Base-by-base conservation (phyloP, 805 yeast genomes). In the Lipomyces mesembrius region DNA sequence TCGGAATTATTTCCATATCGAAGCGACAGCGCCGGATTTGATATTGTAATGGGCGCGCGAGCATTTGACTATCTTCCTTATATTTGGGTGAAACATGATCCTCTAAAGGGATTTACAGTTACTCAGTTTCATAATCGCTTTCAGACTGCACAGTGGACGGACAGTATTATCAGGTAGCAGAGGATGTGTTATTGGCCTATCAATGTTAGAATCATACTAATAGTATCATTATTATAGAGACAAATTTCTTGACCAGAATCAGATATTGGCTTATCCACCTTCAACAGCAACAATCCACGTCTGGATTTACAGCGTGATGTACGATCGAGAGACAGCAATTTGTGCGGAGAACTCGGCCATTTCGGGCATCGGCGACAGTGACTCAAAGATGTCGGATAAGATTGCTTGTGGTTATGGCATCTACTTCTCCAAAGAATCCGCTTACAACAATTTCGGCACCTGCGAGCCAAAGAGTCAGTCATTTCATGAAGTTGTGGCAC, bases 1-100 rank as follows among this genome's bases (percentile, higher is more conserved):
- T 63, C 61, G 3, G 68, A 60, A 39, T 27, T 65, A 20, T 43
- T 64, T 61, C 68, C 69, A n/a, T 63, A 55, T 6, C 46, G 34
- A n/a, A 25, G 7, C 20, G 59, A 52, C 17, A 52, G 59, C 39
- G 29, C 52, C 2, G 61, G 61, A 14, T 61, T 65, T 43, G 69
- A 65, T 25, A 49, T 65, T 27, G 27, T 65, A 12, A 17, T 61
- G 35, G 69, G 68, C 9, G 43, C 61, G 20, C 54, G 39, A n/a
- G 49, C 25, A 35, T 34, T 67, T 14, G 52, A 12, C 20, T 11
- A 37, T 37, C 32, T 55, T 37, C 56, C 53, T 17, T 29, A 46
- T 35, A 29, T 65, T 7, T 67, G 71, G 69, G 56, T 51, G n/a
- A 32, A 37, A 32, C 62, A 58, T 35, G 60, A 22, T 32, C 53